These are phyloP conservation scores for Alternaria brassicae DNA, from an alignment of 2,329 filamentous ascomycete genomes.

Conservation along the genomic window DNA sequence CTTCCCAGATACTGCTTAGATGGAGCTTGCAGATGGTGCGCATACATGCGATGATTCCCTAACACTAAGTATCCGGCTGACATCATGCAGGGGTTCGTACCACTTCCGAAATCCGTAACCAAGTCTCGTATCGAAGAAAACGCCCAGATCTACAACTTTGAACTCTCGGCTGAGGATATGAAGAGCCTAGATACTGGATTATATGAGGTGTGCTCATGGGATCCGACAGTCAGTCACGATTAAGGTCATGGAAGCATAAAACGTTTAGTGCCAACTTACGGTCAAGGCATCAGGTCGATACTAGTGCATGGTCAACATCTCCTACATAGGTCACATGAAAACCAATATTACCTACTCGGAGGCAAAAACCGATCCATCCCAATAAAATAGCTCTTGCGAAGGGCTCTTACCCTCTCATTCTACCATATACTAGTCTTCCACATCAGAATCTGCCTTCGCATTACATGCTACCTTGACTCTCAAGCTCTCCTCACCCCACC, in stretches of 20 bases:
- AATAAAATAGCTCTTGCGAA: neutral
- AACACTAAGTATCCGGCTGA: neutral
- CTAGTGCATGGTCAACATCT: neutral
- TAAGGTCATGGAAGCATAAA: slow-evolving; percentile 22
- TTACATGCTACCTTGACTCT: slow-evolving; percentile 16
- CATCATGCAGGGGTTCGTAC: slow-evolving; percentile 62
- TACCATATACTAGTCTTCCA: slow-evolving; percentile 5
- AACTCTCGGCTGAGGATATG: slow-evolving; percentile 66
- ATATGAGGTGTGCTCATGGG: slow-evolving; percentile 67
- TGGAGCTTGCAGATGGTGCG: slow-evolving; percentile 60
- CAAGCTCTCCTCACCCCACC: slow-evolving; percentile 1
- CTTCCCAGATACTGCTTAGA: slow-evolving; percentile 65
- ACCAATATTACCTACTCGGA: neutral
- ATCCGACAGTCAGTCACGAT: slow-evolving; percentile 58
- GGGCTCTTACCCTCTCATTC: neutral
- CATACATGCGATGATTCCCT: neutral
- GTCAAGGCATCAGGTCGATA: neutral
- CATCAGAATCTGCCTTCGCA: neutral
- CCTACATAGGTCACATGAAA: neutral
- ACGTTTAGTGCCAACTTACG: no score
- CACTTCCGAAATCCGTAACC: slow-evolving; percentile 68
- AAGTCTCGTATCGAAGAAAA: slow-evolving; percentile 68
- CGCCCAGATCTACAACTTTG: slow-evolving; percentile 65
- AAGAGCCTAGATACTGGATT: slow-evolving; percentile 60
- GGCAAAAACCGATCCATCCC: neutral